These are phyloP conservation scores for Teunomyces barrocoloradensis DNA, from an alignment of 805 yeast genomes.

Conservation along the genomic window DNA sequence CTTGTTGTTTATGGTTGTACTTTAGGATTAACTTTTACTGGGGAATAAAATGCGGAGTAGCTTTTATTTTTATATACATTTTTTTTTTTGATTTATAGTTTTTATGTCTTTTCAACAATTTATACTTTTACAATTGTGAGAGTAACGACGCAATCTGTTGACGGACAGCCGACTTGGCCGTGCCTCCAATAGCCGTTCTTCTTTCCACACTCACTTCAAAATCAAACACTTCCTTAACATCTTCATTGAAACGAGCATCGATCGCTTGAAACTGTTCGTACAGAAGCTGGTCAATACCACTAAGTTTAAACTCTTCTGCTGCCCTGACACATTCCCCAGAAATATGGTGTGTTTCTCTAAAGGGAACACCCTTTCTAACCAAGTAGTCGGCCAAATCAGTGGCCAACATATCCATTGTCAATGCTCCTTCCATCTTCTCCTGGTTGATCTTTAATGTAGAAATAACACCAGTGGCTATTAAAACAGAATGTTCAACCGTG, in stretches of 20 bases:
- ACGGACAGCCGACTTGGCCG: slow-evolving; percentile 86
- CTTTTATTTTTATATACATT: not conserved
- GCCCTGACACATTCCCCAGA: slow-evolving; percentile 95
- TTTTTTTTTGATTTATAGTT: not conserved
- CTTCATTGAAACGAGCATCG: slow-evolving; percentile 75
- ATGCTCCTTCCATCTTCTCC: slow-evolving; percentile 77
- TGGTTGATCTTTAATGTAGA: slow-evolving; percentile 77
- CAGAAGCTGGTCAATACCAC: slow-evolving; percentile 84
- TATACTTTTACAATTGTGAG: slow-evolving; percentile 4
- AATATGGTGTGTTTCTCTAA: slow-evolving; percentile 98
- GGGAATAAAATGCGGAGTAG: not conserved
- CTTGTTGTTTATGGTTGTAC: not conserved
- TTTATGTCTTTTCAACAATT: not conserved
- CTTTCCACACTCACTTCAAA: slow-evolving; percentile 95
- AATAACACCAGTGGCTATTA: slow-evolving; percentile 94
- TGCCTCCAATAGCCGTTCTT: slow-evolving; percentile 96
- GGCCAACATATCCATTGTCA: slow-evolving; percentile 98
- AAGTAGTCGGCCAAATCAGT: slow-evolving; percentile 97
- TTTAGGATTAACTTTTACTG: not conserved
- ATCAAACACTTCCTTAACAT: slow-evolving; percentile 81
- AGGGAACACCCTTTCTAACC: slow-evolving; percentile 97
- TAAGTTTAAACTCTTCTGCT: slow-evolving; percentile 74
- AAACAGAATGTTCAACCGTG: slow-evolving; percentile 90
- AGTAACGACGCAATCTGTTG: slow-evolving; percentile 56
- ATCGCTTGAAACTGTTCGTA: slow-evolving; percentile 75